Conservation (phyloP, 495 filamentous ascomycete genomes). For the Copromyces sp. region DNA sequence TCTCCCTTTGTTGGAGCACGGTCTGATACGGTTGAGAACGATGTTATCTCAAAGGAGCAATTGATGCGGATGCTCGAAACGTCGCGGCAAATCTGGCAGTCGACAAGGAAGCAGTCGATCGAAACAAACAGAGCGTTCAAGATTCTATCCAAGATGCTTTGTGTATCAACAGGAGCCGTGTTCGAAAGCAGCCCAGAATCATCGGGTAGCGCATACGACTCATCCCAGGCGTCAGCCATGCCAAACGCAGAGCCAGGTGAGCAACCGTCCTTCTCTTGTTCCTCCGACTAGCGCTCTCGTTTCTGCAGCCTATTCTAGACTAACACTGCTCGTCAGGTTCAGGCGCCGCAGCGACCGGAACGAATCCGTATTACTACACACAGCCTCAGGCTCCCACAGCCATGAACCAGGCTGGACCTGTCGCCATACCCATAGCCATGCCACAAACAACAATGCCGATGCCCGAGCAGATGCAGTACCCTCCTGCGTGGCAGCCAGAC, state of each 20-base stretch:
- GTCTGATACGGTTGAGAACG: background rate
- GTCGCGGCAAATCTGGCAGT: conserved; percentile 19
- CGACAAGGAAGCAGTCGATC: conserved; percentile 5
- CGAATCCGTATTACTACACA: background rate
- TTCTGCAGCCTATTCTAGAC: background rate
- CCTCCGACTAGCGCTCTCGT: background rate
- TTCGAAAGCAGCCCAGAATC: conserved; percentile 14
- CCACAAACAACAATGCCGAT: background rate
- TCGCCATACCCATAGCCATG: background rate
- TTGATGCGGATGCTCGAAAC: conserved; percentile 16
- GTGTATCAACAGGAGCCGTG: conserved; percentile 11
- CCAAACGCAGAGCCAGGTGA: background rate
- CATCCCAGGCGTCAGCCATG: background rate
- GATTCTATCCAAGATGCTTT: conserved; percentile 20
- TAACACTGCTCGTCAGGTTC: background rate
- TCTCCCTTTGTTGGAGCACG: background rate
- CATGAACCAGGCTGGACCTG: background rate
- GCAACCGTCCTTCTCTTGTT: background rate
- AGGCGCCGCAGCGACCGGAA: background rate
- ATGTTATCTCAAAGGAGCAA: conserved; percentile 13
- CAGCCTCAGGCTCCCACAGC: background rate
- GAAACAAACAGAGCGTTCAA: conserved; percentile 20
- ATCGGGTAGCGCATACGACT: background rate
- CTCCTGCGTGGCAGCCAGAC: conserved; percentile 1
- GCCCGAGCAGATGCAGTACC: background rate